phyloP scores from a whole-genome alignment of 345 rosid species.

The Eucalyptus erythrocorys region DNA sequence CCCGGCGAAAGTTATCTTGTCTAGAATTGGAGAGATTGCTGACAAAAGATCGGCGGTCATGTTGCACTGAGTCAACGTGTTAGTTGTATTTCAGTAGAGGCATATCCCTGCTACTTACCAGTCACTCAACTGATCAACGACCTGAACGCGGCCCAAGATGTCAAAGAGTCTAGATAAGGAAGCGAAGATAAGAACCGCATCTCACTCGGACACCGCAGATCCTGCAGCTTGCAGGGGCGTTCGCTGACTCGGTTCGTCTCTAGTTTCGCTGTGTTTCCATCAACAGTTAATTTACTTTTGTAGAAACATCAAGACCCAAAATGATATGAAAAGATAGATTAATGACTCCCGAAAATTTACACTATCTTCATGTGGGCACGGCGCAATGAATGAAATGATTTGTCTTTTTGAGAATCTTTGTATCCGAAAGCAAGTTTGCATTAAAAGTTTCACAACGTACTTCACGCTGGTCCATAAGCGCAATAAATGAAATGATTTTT shows the following conservation, averaged over 20 bases:
- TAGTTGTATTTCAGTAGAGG: background rate
- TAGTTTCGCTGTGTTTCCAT: background rate
- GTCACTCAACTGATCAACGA: background rate
- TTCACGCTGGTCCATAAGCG: background rate
- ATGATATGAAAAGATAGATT: background rate
- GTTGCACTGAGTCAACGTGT: background rate
- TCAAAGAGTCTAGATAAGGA: background rate
- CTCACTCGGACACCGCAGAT: background rate
- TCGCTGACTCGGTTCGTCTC: background rate
- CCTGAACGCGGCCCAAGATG: background rate
- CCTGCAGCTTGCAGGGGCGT: background rate
- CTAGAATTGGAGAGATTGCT: background rate
- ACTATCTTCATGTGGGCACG: background rate
- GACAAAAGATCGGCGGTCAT: background rate
- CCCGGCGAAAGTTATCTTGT: background rate
- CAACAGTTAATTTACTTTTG: background rate
- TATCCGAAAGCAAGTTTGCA: background rate
- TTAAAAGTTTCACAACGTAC: background rate
- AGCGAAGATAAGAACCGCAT: background rate
- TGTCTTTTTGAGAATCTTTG: background rate
- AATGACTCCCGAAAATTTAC: background rate
- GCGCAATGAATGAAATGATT: background rate
- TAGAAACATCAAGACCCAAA: background rate
- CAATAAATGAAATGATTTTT: background rate
- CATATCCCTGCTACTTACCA: background rate